Conservation (phyloP, 2,329 filamentous ascomycete species). For the Ophiostoma populinum region DNA sequence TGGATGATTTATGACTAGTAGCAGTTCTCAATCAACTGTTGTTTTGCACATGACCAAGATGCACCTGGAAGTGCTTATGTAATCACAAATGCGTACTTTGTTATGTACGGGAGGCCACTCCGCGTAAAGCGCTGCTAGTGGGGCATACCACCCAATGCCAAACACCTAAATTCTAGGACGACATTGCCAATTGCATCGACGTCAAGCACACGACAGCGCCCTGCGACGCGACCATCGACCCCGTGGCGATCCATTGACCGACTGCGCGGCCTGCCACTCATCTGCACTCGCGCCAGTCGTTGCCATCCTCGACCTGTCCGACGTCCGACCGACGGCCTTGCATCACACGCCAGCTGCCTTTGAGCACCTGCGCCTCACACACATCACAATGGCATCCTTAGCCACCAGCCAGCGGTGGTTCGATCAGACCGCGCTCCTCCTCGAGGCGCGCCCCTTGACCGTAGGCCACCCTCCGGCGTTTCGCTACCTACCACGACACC, state of each 20-base stretch:
- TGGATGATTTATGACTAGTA: too few species aligned
- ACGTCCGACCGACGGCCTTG: too few species aligned
- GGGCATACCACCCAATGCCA: background rate
- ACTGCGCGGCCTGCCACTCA: background rate
- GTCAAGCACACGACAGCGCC: background rate
- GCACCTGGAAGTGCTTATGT: background rate
- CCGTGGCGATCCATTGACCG: background rate
- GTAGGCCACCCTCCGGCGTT: slow-evolving; percentile 32
- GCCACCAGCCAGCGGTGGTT: slow-evolving; percentile 80
- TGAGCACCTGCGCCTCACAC: background rate
- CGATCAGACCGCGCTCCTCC: slow-evolving; percentile 65
- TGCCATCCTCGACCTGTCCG: too few species aligned
- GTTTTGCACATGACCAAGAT: background rate
- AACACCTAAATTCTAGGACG: background rate
- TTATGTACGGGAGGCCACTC: background rate
- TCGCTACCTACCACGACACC: background rate
- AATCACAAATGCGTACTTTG: background rate
- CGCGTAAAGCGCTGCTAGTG: too few species aligned
- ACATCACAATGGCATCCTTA: slow-evolving; percentile 55
- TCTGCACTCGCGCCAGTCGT: too few species aligned
- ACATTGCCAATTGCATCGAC: background rate
- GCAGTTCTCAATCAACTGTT: too few species aligned
- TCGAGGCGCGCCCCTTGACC: slow-evolving; percentile 71
- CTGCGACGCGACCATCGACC: background rate
- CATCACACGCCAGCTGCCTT: too few species aligned